A percentile compares a stretch with the other conserved stretches of the same genome.
Evolutionary conservation across 2,329 filamentous ascomycete genomes (phyloP).

Genomic region (Zarea fungicola): DNA sequence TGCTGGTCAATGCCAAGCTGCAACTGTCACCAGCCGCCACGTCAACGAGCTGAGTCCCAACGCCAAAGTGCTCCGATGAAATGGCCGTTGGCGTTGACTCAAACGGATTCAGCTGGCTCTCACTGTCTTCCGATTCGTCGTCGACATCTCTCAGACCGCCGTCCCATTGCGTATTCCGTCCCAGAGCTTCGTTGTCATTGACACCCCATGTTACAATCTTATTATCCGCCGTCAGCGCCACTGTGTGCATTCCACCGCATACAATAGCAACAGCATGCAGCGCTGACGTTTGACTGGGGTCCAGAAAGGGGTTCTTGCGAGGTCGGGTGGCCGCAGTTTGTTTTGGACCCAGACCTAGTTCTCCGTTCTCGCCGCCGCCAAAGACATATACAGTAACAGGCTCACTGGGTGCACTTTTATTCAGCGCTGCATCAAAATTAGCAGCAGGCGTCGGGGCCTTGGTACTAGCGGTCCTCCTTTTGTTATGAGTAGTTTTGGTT

Average conservation of each 20-base stretch:
- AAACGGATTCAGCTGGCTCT: constrained; percentile 57
- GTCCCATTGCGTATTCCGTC: constrained; percentile 59
- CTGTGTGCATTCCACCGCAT: constrained; percentile 70
- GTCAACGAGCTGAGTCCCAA: constrained; percentile 48
- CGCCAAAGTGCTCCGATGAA: constrained; percentile 48
- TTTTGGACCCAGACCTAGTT: background rate
- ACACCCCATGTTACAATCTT: constrained; percentile 77
- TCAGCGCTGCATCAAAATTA: too few species aligned
- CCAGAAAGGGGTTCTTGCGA: constrained; percentile 16
- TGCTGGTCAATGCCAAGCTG: constrained; percentile 64
- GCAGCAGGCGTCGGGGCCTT: background rate
- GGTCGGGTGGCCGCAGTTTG: background rate
- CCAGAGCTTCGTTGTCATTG: constrained; percentile 72
- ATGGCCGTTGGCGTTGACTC: constrained; percentile 59
- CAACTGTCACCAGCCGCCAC: constrained; percentile 63
- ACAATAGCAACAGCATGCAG: constrained; percentile 49
- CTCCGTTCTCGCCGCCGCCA: background rate
- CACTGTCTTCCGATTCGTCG: constrained; percentile 29
- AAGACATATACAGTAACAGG: background rate
- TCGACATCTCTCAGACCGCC: constrained; percentile 49
- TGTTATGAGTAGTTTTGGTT: background rate
- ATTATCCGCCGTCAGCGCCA: constrained; percentile 69
- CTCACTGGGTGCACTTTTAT: background rate
- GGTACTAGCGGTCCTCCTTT: background rate
- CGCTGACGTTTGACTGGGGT: constrained; percentile 5